Percentiles rank a stretch among this genome's conserved stretches.
Evolutionary conservation across 2,329 filamentous ascomycete genomes (phyloP).

Genomic region (Stemphylium lycopersici): DNA sequence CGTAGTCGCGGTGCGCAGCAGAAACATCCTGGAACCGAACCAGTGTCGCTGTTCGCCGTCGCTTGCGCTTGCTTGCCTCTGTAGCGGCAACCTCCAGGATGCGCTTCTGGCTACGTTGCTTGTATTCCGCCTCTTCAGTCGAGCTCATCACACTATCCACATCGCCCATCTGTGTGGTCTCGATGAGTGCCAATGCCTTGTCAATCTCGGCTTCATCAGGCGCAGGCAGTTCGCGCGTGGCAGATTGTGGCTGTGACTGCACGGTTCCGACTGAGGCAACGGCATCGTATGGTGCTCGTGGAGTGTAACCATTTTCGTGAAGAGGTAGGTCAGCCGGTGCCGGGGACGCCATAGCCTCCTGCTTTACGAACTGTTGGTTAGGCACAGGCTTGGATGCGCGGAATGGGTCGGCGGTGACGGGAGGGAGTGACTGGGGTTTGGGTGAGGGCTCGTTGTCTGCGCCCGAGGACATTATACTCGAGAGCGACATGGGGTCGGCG

Average conservation of each 20-base stretch:
- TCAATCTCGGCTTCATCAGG: constrained; percentile 70
- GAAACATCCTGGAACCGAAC: constrained; percentile 66
- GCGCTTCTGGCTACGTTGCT: constrained; percentile 66
- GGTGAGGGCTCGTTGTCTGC: constrained; percentile 72
- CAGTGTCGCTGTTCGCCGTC: constrained; percentile 63
- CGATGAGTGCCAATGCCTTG: constrained; percentile 66
- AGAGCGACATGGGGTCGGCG: constrained; percentile 93
- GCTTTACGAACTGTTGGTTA: constrained; percentile 42
- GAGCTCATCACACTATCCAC: constrained; percentile 61
- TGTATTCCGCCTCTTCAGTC: constrained; percentile 60
- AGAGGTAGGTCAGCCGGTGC: constrained; percentile 33
- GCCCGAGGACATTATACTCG: constrained; percentile 88
- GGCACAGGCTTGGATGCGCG: constrained; percentile 28
- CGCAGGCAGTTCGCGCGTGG: constrained; percentile 37
- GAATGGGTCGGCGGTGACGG: constrained; percentile 28
- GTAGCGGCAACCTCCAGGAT: constrained; percentile 67
- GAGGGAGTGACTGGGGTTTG: constrained; percentile 52
- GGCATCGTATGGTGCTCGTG: constrained; percentile 30
- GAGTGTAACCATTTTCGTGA: constrained; percentile 24
- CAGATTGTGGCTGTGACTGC: constrained; percentile 21
- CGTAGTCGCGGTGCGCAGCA: constrained; percentile 69
- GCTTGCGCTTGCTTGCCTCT: constrained; percentile 71
- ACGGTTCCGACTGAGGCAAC: constrained; percentile 28
- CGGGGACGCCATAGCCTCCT: constrained; percentile 41
- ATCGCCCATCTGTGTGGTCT: constrained; percentile 63